Evolutionary conservation across 2,329 filamentous ascomycete species (phyloP).

Genomic region (Emmonsiellopsis sp.): DNA sequence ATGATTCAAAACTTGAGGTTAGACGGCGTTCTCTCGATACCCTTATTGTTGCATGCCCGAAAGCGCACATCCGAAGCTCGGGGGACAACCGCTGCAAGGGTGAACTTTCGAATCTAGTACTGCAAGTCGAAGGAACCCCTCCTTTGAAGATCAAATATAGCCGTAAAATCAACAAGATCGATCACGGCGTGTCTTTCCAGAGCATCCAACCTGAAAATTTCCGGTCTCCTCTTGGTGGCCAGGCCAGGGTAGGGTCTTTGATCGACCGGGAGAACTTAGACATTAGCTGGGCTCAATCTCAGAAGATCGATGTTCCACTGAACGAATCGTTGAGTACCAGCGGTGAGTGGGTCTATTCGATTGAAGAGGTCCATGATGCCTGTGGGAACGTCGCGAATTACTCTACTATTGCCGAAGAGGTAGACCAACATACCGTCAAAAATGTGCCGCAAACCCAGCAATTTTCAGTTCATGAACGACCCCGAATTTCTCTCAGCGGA

Average conservation of each 20-base stretch:
- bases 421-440: conserved; percentile 51
- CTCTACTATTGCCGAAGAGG: conserved; percentile 52
- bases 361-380: conserved; percentile 86
- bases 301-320: conserved; percentile 67
- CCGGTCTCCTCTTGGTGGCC: conserved; percentile 63
- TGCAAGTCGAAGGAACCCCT: conserved; percentile 80
- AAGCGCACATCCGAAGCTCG: conserved; percentile 60
- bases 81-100: conserved; percentile 66
- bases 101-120: conserved; percentile 74
- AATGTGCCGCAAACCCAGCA: conserved; percentile 60
- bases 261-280: conserved; percentile 42
- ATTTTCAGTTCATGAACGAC: conserved; percentile 81
- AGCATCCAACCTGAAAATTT: conserved; percentile 87
- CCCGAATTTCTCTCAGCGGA: conserved; percentile 59
- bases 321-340: conserved; percentile 79
- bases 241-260: conserved; percentile 49
- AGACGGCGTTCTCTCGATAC: conserved; percentile 67
- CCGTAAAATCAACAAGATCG: conserved; percentile 71
- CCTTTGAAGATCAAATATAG: conserved; percentile 91
- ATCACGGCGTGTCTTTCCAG: conserved; percentile 81
- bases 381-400: conserved; percentile 83
- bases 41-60: conserved; percentile 78
- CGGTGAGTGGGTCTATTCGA: conserved; percentile 79
- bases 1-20: conserved; percentile 90
- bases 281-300: conserved; percentile 69